A percentile compares a stretch with the other conserved stretches of the same genome.
phyloP scores from a whole-genome alignment of 164 flowering plant species.

The Nymphaea colorata region DNA sequence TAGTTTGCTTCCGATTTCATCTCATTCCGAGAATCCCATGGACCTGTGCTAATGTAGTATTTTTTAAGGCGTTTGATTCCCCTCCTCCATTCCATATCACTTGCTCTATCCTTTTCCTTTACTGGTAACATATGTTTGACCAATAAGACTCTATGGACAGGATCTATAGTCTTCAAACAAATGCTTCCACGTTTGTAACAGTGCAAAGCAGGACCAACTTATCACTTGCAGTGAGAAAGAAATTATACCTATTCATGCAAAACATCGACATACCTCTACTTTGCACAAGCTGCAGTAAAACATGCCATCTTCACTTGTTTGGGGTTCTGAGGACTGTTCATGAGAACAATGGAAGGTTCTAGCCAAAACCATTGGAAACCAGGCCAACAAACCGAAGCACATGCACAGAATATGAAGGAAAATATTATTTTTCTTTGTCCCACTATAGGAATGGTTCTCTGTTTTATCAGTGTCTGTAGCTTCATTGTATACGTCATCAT shows the following conservation, averaged over 20 bases:
- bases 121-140: no score
- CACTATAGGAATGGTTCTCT: constrained; percentile 12
- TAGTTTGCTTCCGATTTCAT: no score
- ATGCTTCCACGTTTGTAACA: no score
- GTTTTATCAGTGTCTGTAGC: constrained; percentile 17
- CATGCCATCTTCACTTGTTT: constrained; percentile 91
- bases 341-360: constrained; percentile 35
- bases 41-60: no score
- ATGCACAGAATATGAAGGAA: constrained; percentile 19
- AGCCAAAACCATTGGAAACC: constrained; percentile 11
- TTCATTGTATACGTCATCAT: constrained; percentile 29
- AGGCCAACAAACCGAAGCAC: constrained; percentile 2
- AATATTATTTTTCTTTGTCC: constrained; percentile 12
- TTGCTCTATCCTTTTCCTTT: no score
- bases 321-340: constrained; percentile 51
- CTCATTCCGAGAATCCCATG: no score
- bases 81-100: no score
- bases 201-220: no score
- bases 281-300: constrained; percentile 94
- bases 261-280: constrained; percentile 60
- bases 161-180: no score
- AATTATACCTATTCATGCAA: background rate
- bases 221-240: no score
- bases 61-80: no score
- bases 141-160: no score